Evolutionary conservation across 2,329 filamentous ascomycete species (phyloP), one percentile per base, ranked within the genome.

Genomic region (Botrytis fragariae): DNA sequence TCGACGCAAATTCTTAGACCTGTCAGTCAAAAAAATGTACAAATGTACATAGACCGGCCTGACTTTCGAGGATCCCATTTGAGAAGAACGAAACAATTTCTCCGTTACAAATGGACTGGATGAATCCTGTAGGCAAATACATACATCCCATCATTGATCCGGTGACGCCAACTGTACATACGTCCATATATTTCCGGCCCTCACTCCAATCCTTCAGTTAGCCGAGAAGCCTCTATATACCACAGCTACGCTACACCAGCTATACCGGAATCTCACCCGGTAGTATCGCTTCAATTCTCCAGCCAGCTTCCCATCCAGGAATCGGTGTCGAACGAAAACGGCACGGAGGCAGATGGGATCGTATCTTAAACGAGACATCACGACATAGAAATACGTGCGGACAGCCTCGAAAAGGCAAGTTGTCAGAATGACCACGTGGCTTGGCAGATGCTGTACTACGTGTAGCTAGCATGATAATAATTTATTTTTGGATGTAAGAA

Each of bases 401-500:
- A 67, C 25, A 51, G 32, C 63, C 45, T 54, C 7, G 32, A 51
- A 39, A 54, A 54, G 63, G 32, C 35, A 67, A 67, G 32, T 29
- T 67, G 45, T 67, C 63, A 54, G 32, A 51, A 67, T 67, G 45
- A 67, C 63, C 63, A 67, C 63, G 63, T 67, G 63, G 63, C 63
- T 67, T 54, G 45, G 63, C 63, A 51, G 45, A 39, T 54, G 45
- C 54, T 67, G 63, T 67, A 32, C 7, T 54, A 51, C 63, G 4
- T 39, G 44, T 67, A 45, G 63, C 45, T 51, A 39, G 45, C 32
- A 67, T 44, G 29, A n/a, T 37, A 39, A 51, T 29, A 14, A 16
- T 18, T 39, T 54, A 54, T 67, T 63, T 44, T n/a, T 63, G 35
- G 35, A 44, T 16, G 35, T 18, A 3, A n/a, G 37, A 62, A 39